A percentile compares a stretch with the other conserved stretches of the same genome.
These are phyloP conservation scores for Musa beccarii DNA, from an alignment of 176 grass and related monocot genomes.

Conservation along the genomic window DNA sequence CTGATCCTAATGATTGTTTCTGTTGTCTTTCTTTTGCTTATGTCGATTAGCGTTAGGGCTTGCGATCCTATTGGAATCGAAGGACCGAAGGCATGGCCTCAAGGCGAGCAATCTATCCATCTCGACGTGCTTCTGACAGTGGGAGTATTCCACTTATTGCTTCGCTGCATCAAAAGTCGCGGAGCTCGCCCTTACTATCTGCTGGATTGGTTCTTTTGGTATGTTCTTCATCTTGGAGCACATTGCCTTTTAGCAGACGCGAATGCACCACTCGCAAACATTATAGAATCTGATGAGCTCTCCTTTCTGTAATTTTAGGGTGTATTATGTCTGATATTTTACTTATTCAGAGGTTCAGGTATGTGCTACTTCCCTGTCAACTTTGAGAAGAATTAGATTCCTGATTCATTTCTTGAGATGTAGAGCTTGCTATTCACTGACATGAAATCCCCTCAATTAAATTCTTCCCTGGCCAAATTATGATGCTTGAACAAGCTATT, in stretches of 20 bases:
- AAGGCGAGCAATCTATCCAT: neutral
- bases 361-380: neutral
- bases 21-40: neutral
- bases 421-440: too few relatives aligned
- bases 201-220: conserved; percentile 6
- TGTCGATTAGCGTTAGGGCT: neutral
- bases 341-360: neutral
- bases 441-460: neutral
- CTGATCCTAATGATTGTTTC: too few relatives aligned
- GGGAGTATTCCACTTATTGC: neutral
- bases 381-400: too few relatives aligned
- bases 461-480: too few relatives aligned
- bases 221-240: neutral
- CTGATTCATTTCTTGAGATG: too few relatives aligned
- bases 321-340: neutral
- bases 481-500: too few relatives aligned
- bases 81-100: neutral
- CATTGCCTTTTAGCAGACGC: neutral
- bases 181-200: neutral
- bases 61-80: neutral
- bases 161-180: conserved; percentile 1
- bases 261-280: neutral
- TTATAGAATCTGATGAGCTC: neutral
- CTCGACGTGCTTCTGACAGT: neutral
- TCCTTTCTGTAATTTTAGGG: neutral